Base-by-base conservation (phyloP, 345 rosid genomes). In the Corchorus olitorius region DNA sequence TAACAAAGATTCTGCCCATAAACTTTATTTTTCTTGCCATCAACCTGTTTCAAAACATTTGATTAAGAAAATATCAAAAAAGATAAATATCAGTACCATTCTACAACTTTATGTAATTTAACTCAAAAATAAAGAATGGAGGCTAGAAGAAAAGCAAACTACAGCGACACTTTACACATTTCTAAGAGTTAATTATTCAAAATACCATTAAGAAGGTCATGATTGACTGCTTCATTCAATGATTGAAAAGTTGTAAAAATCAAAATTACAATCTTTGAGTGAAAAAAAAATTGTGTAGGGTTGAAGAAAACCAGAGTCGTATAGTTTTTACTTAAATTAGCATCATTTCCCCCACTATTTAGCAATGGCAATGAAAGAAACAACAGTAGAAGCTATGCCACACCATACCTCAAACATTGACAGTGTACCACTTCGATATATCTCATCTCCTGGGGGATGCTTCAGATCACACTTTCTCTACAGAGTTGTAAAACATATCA, bases 371-470 rank as follows among this genome's bases (percentile, higher is more conserved):
- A 22, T 17, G 20, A 68, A 61, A 67, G 14, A 50, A 60, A 56
- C 43, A 73, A 11, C 17, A 6, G 15, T 45, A 52, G 67, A 60
- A 52, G 9, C 48, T 62, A 10, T 19, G 39, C 48, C 35, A 39
- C 2, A 46, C 55, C 78, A 80, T 83, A 94, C 98, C 98, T 97
- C 98, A 87, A 97, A 97, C 99, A 97, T 97, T 68, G 99, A 97
- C 81, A 97, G 76, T 9, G 98, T 97, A 77, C 97, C 97, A 69
- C 99, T 84, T 80, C 99, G 89, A 74, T 97, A 97, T 77, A 97
- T 97, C 88, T 94, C 99, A 82, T 97, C 99, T 22, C 98, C 99
- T 69, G 99, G 99, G 17, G 98, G 99, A 74, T 97, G 97, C 87
- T 97, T 94, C 65, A 94, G 88, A 86, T 96, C 99, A 80, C 99